Evolutionary conservation across 179 eudicot species (phyloP).

Genomic region (Beta corolliflora): DNA sequence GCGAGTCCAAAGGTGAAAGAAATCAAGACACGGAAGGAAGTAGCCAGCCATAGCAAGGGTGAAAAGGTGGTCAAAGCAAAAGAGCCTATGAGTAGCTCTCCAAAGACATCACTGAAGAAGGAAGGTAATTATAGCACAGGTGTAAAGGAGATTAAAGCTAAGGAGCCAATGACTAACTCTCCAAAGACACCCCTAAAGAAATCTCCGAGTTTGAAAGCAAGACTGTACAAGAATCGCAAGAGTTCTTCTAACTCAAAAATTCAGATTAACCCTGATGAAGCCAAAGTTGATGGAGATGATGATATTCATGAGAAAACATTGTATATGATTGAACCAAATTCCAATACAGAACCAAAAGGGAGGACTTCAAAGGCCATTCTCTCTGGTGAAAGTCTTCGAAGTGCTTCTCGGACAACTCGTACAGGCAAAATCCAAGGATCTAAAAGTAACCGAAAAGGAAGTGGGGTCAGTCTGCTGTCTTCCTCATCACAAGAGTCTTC

Average conservation of each 20-base stretch:
- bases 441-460: constrained; percentile 28
- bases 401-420: constrained; percentile 16
- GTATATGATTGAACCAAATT: constrained; percentile 27
- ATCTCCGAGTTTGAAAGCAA: constrained; percentile 40
- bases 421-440: constrained; percentile 27
- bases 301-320: constrained; percentile 39
- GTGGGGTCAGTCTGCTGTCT: constrained; percentile 16
- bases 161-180: constrained; percentile 30
- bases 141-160: constrained; percentile 24
- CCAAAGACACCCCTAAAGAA: constrained; percentile 36
- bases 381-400: constrained; percentile 4
- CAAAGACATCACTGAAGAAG: constrained; percentile 16
- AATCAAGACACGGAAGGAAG: constrained; percentile 33
- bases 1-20: constrained; percentile 30
- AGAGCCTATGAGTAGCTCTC: constrained; percentile 13
- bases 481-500: constrained; percentile 26
- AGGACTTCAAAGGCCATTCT: constrained; percentile 18
- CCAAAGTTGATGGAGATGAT: constrained; percentile 14
- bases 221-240: constrained; percentile 37
- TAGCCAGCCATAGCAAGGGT: constrained; percentile 22
- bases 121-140: constrained; percentile 16
- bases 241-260: constrained; percentile 28
- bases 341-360: constrained; percentile 11
- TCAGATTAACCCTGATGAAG: constrained; percentile 23
- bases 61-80: constrained; percentile 28